Base-by-base conservation (phyloP, 768 basidiomycete species). In the Mycena kentingensis region DNA sequence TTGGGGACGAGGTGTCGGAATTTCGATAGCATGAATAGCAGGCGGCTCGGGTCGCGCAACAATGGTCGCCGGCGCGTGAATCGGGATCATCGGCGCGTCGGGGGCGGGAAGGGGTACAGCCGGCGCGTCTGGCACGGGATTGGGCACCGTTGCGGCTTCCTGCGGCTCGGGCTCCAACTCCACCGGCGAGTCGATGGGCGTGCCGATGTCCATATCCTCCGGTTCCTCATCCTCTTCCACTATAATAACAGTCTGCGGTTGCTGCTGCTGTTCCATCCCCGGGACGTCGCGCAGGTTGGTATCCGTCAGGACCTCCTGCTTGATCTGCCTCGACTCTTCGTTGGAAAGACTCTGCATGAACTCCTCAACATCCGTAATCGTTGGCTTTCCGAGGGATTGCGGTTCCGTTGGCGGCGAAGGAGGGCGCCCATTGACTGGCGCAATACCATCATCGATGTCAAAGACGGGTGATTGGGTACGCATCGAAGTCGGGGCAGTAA, bases 181-280 rank as follows among this genome's bases (percentile, higher is more conserved):
- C 25, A 55, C 54, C 21, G 41, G 41, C 25, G 41, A 42, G 15
- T 55, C 54, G 34, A 60, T 52, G 7, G 58, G 58, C 4, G 58
- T 60, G 24, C 51, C 58, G 2, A 60, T 60, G 28, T 60, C 58
- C 58, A 60, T 60, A 48, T 60, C 58, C 8, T 55, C 54, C 48
- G 55, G 55, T 42, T 60, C 58, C 11, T 47, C 46, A 38, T 58
- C 57, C 24, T 35, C 53, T 34, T 58, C 57, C n/a, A 53, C 12
- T 27, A 38, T 42, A 21, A 44, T 41, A n/a, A n/a, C n/a, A n/a
- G n/a, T n/a, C n/a, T n/a, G n/a, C n/a, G n/a, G n/a, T n/a, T n/a
- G n/a, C n/a, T n/a, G n/a, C n/a, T n/a, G n/a, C n/a, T n/a, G n/a
- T n/a, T n/a, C n/a, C n/a, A n/a, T n/a, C n/a, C n/a, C n/a, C n/a